A percentile compares a stretch with the other conserved stretches of the same genome.
phyloP scores from a whole-genome alignment of 2,329 filamentous ascomycete genomes.

The Colletotrichum simmondsii region DNA sequence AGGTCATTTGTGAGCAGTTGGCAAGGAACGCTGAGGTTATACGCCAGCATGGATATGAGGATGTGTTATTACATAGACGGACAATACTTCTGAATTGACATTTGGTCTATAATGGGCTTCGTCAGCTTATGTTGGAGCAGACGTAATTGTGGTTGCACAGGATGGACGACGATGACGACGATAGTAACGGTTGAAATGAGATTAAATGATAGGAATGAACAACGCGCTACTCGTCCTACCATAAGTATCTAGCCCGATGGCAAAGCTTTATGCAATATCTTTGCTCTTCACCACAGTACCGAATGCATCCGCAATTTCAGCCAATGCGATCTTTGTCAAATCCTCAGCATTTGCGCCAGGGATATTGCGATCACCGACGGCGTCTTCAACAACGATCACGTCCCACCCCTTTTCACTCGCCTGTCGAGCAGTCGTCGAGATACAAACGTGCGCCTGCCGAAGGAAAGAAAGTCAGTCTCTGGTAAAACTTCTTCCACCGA shows the following conservation, averaged over 20 bases:
- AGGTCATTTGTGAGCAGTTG: not conserved
- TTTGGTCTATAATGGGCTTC: no score
- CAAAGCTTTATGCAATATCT: constrained; percentile 33
- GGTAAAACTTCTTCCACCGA: constrained; percentile 18
- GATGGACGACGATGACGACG: no score
- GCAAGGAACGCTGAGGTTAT: not conserved
- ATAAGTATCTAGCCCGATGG: no score
- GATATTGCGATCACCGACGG: constrained; percentile 73
- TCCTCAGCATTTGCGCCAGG: constrained; percentile 68
- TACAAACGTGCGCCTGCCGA: constrained; percentile 69
- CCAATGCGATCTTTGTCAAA: constrained; percentile 59
- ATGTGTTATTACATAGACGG: not conserved
- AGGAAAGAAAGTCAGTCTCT: not conserved
- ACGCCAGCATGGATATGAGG: not conserved
- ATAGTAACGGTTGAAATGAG: no score
- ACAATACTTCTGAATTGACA: no score
- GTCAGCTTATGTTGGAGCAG: no score
- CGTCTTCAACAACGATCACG: constrained; percentile 69
- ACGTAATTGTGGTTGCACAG: no score
- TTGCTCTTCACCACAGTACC: constrained; percentile 62
- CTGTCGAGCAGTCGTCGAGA: constrained; percentile 71
- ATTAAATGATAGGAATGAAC: no score
- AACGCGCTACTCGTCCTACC: no score
- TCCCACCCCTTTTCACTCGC: constrained; percentile 71
- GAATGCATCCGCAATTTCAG: constrained; percentile 72